Conservation (phyloP, 1,139 yeast species). For the Protomyces arabidopsidicola region DNA sequence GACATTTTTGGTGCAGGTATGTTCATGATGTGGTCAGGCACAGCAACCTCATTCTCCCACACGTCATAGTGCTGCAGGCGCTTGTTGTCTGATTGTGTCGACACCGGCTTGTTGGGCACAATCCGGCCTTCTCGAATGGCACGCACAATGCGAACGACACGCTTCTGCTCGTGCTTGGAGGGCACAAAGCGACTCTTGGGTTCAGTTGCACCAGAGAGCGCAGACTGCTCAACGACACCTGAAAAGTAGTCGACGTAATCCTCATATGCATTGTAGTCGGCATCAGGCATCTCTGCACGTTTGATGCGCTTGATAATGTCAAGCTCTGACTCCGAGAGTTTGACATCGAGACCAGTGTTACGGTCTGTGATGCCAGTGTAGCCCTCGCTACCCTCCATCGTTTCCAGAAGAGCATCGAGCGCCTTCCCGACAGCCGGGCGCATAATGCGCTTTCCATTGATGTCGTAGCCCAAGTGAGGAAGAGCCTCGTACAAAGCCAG, state of each 20-base stretch:
- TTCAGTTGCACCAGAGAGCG: conserved; percentile 87
- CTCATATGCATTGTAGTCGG: conserved; percentile 77
- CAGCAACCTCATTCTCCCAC: conserved; percentile 62
- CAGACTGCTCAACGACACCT: conserved; percentile 79
- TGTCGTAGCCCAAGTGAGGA: conserved; percentile 96
- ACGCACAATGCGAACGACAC: conserved; percentile 90
- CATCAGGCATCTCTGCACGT: conserved; percentile 78
- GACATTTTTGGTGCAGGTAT: conserved; percentile 91
- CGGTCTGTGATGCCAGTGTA: conserved; percentile 97
- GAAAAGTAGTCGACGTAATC: conserved; percentile 96
- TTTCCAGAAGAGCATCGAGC: conserved; percentile 77
- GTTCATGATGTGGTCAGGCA: conserved; percentile 74
- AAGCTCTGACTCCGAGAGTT: conserved; percentile 81
- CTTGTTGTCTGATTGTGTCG: conserved; percentile 43
- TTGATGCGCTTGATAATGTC: conserved; percentile 84
- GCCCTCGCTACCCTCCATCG: conserved; percentile 91
- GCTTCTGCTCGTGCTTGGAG: conserved; percentile 76
- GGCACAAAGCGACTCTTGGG: conserved; percentile 97
- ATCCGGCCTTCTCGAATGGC: conserved; percentile 97
- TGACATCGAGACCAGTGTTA: conserved; percentile 80
- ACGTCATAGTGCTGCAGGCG: conserved; percentile 54
- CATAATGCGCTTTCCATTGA: conserved; percentile 96
- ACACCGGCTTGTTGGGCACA: conserved; percentile 62
- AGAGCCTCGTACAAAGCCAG: conserved; percentile 89
- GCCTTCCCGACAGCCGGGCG: conserved; percentile 98